Evolutionary conservation across 73 alveolate species (phyloP), one percentile per base, ranked within the genome.

Genomic region (Paramecium caudatum): DNA sequence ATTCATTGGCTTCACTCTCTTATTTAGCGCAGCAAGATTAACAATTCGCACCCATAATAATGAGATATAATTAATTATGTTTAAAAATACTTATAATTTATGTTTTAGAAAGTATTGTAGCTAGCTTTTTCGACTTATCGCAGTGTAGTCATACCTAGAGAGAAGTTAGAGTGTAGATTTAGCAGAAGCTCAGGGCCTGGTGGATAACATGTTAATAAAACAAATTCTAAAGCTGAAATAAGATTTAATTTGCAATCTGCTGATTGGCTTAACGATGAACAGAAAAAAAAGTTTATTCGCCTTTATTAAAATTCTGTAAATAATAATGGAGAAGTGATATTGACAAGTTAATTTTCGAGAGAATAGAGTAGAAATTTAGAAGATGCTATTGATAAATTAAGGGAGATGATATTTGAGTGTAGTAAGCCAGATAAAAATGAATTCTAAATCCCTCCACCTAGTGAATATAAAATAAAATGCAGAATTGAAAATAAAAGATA

Each of bases 121-220:
- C 39, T 27, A 8, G 15, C 13, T 30, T 23, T 55, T 21, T 55
- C 12, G 4, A 10, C 45, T 4, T 83, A 47, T 12, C 32, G 61
- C 34, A 70, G 34, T 6, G 19, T 63, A 33, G 9, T 37, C 17
- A 63, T 91, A 15, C 92, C 94, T 13, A 68, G 78, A 37, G 92
- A 86, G 34, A 70, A 90, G 8, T 90, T 91, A 90, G 82, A 65
- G 49, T 61, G 68, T 32, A 68, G 15, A 5, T 91, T 90, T 81
- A 61, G 90, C 25, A 91, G 82, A 47, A 68, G 92, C 27, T 90
- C 94, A 36, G 95, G 95, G 30, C 94, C 95, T 7, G 95, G 95
- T 46, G 95, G 95, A 9, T 61, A 91, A 10, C 87, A 91, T 78
- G 93, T 91, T n/a, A 91, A 91, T 48, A 91, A 90, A 90, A 70